A percentile compares a stretch with the other conserved stretches of the same genome.
These are phyloP conservation scores for Penicillium diatomitis DNA, from an alignment of 495 filamentous ascomycete genomes.

Conservation along the genomic window DNA sequence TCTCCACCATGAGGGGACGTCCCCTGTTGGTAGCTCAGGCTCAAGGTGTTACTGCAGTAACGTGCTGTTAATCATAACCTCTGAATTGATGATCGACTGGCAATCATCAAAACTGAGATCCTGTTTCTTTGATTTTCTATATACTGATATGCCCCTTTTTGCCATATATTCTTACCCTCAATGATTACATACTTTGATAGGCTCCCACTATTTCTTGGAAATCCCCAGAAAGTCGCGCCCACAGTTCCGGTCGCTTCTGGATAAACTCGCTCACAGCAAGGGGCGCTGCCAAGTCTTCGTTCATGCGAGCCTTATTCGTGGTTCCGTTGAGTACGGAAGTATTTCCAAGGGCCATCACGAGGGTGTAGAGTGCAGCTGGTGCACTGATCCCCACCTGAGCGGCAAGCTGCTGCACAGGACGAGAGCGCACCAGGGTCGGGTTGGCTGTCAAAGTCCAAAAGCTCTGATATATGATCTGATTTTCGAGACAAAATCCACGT, in stretches of 20 bases:
- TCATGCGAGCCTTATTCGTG: constrained; percentile 53
- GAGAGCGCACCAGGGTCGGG: constrained; percentile 42
- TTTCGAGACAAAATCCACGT: constrained; percentile 51
- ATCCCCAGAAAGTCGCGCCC: constrained; percentile 32
- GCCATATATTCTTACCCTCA: too few species aligned
- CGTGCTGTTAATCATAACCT: too few species aligned
- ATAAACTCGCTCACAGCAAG: constrained; percentile 40
- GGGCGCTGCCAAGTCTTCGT: constrained; percentile 50
- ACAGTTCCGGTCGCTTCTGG: constrained; percentile 30
- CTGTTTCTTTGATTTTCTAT: not conserved
- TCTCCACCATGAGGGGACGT: not conserved
- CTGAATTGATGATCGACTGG: too few species aligned
- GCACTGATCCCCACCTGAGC: constrained; percentile 32
- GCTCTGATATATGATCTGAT: constrained; percentile 57
- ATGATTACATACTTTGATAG: too few species aligned
- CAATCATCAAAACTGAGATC: too few species aligned
- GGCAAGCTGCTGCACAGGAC: constrained; percentile 44
- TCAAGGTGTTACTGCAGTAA: too few species aligned
- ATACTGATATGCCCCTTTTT: too few species aligned
- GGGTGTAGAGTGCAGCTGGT: constrained; percentile 54
- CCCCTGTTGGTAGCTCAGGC: too few species aligned
- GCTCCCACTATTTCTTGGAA: constrained; percentile 42
- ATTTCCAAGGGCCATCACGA: constrained; percentile 52
- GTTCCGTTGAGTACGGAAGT: constrained; percentile 64
- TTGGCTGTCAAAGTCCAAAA: constrained; percentile 80